Evolutionary conservation across 441 rosid species (phyloP).

Genomic region (Metrosideros polymorpha): DNA sequence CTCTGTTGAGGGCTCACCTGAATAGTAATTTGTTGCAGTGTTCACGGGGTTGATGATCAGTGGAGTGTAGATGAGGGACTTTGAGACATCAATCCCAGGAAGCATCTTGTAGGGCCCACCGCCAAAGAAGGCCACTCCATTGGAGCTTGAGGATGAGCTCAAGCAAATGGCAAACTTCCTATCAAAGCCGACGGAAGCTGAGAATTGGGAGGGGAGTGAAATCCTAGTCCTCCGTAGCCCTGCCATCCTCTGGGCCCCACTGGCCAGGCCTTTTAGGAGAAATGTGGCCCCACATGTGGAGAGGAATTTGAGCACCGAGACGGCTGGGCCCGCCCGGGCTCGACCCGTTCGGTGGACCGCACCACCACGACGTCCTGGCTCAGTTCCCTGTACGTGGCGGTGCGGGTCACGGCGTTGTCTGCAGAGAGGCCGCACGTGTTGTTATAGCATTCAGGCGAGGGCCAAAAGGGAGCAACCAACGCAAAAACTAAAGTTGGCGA

Average conservation of each 20-base stretch:
- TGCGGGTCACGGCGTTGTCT: neutral
- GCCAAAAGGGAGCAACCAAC: neutral
- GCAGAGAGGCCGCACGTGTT: neutral
- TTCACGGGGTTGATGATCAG: constrained; percentile 21
- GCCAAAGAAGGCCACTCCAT: constrained; percentile 20
- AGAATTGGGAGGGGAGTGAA: constrained; percentile 26
- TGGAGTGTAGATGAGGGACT: constrained; percentile 18
- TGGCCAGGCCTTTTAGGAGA: constrained; percentile 9
- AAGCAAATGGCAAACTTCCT: constrained; percentile 34
- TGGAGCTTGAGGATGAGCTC: constrained; percentile 10
- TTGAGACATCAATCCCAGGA: constrained; percentile 13
- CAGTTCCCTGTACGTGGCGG: neutral
- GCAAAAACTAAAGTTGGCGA: neutral
- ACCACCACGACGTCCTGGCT: constrained; percentile 11
- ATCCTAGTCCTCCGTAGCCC: constrained; percentile 21
- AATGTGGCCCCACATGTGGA: constrained; percentile 2
- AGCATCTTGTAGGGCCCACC: constrained; percentile 15
- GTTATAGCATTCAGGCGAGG: constrained; percentile 9
- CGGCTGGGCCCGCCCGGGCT: constrained; percentile 8
- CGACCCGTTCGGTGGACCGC: constrained; percentile 21
- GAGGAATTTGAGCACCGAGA: constrained; percentile 1
- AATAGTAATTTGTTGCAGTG: neutral
- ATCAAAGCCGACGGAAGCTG: constrained; percentile 13
- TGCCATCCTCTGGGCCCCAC: constrained; percentile 22
- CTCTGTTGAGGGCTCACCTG: constrained; percentile 19